Percentiles rank a stretch among this genome's conserved stretches.
phyloP scores from a whole-genome alignment of 345 rosid genomes.

The Stellera chamaejasme region DNA sequence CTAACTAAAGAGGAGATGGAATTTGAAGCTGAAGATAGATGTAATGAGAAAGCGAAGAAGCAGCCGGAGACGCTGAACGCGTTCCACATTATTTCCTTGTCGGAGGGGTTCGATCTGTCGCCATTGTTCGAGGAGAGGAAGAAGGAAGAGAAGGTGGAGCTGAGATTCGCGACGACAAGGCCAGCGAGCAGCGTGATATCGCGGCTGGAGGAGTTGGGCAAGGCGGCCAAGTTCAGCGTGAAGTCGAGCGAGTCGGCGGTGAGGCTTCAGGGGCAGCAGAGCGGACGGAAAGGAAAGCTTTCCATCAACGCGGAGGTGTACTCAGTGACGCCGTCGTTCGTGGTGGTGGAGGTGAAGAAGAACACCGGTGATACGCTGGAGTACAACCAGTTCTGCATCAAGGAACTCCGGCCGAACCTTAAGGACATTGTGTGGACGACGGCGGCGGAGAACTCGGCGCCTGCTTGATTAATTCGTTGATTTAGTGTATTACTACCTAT shows the following conservation, averaged over 20 bases:
- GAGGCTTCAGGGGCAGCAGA: constrained; percentile 64
- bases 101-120: constrained; percentile 83
- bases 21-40: constrained; percentile 20
- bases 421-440: constrained; percentile 85
- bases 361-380: constrained; percentile 84
- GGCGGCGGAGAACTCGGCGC: constrained; percentile 27
- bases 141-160: constrained; percentile 69
- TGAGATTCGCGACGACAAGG: constrained; percentile 71
- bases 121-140: constrained; percentile 86
- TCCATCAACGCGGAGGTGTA: constrained; percentile 72
- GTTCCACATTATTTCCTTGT: constrained; percentile 77
- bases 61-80: constrained; percentile 68
- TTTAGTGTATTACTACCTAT: too few species aligned
- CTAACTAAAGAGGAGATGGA: constrained; percentile 21
- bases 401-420: constrained; percentile 83
- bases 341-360: constrained; percentile 88
- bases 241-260: constrained; percentile 69
- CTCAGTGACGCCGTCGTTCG: constrained; percentile 63
- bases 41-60: constrained; percentile 22
- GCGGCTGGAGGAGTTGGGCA: constrained; percentile 67
- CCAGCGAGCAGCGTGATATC: constrained; percentile 85
- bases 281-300: constrained; percentile 80
- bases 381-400: constrained; percentile 78
- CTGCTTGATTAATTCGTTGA: constrained; percentile 24
- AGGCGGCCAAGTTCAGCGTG: constrained; percentile 49